Evolutionary conservation across 805 yeast genomes (phyloP), one percentile per base, ranked within the genome.

Genomic region (Candida quercuum): DNA sequence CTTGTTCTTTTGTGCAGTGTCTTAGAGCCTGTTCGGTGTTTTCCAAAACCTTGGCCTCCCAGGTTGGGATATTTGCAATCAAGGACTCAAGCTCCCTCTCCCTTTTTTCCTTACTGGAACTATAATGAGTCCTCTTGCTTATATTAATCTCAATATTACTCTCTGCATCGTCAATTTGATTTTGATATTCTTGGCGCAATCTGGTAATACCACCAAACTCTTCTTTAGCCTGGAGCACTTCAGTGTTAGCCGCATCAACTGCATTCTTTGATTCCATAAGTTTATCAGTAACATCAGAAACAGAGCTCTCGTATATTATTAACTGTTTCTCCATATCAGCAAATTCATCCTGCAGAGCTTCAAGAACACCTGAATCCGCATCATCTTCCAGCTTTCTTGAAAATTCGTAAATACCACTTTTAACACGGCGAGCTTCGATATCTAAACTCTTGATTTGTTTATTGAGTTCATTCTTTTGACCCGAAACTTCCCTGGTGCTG

Each of bases 1-100:
- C 70, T 15, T 69, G 72, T 8, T 70, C 76, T 28, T 72, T 52
- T 0, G 68, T 42, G 47, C 86, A 79, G 34, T 69, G 64, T 20
- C 59, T 52, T 7, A 29, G 34, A 5, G 78, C 78, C 23, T 52
- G 49, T 3, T 28, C 36, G 2, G 36, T 42, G 24, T 44, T 39
- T 10, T 45, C 47, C 4, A 25, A 32, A 19, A 41, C 33, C 14
- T 42, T 43, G 6, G 22, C 33, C 21, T 46, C 39, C 42, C 56
- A 46, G 1, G 43, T 42, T 19, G 49, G 52, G 20, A 44, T 40
- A 33, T 39, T 54, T 34, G 21, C 41, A 9, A 28, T 41, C 10
- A 42, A 48, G 2, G 42, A 39, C 9, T 52, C 53, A 5, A 54
- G 36, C 11, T 57, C 56, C 5, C 36, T 31, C 8, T 51, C 24